Base-by-base conservation (phyloP, 73 alveolate genomes). In the Blepharisma stoltei region DNA sequence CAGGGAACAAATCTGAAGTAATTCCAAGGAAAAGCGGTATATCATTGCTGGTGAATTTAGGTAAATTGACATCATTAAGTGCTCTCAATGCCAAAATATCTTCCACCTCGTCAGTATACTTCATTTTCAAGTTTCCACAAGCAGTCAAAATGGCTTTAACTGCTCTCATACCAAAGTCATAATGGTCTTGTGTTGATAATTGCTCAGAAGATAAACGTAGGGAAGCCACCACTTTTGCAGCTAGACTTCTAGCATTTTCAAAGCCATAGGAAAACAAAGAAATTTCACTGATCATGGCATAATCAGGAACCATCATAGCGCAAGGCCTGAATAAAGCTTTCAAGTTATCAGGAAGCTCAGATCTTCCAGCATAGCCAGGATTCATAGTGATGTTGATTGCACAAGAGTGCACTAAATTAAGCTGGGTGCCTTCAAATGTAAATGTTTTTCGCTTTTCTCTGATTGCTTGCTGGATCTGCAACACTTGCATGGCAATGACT, bases 141-240 rank as follows among this genome's bases (percentile, higher is more conserved):
- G 99, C 99, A 27, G 98, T 97, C 81, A 97, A 89, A 76, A 97
- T 97, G 2, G 99, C 99, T 79, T 97, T 97, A 44, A 82, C 81
- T 4, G 99, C 99, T 83, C 99, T 95, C 99, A 94, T 94, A 81
- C 99, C 99, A 60, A 97, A 97, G 85, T 97, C 99, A 81, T 97
- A 97, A 84, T 97, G 99, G 77, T 91, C 97, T 93, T 97, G 68
- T 1, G 79, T 69, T 9, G 54, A 14, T 38, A 97, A 91, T 85
- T 96, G 98, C 83, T 97, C 99, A 20, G 98, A 91, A 37, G 98
- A 92, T 78, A 97, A 88, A 69, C 97, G 93, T 65, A 97, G 86
- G 37, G 98, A 92, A 7, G 99, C 97, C 6, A 97, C 99, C 78
- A 97, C 96, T 85, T 97, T 97, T 75, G 90, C 94, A 7, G 99